Base-by-base conservation (phyloP, 2,329 filamentous ascomycete genomes). In the Endocalyx cinctus region DNA sequence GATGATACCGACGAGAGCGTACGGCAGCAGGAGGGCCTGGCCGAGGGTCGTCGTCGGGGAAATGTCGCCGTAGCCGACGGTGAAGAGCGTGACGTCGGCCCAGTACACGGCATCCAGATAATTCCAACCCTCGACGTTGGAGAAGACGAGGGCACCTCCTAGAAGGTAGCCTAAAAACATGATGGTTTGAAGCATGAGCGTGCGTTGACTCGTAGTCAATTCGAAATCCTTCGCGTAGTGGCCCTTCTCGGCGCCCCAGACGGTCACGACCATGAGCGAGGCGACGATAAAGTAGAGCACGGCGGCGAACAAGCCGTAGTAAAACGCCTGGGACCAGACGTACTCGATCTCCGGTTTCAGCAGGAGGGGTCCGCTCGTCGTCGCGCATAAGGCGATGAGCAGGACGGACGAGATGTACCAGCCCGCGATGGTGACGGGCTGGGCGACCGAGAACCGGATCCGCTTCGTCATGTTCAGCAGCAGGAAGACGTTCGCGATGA, bases 111-210 rank as follows among this genome's bases (percentile, higher is more conserved):
- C 77, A 48, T 96, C 86, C 2, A 86, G 75, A 51, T 83, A 95
- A 14, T 69, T 64, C 80, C 88, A 92, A 4, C 62, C 71, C 41
- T 94, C 82, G 4, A 92, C 71, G 2, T 66, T 66, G 5, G 78
- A 77, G 52, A 92, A 95, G 0, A 94, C 63, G 1, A 81, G 74
- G 1, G 82, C 87, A 1, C 89, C 89, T 3, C 87, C 60, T 1
- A 85, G 78, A 0, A 96, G 66, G 67, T 92, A 95, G 29, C 86
- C 62, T 32, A 94, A 80, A 52, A 94, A 86, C 35, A 84, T 66
- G 59, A 94, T 94, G 2, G 87, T 94, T 59, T 96, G 89, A 17
- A 95, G 63, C 69, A 96, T 95, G 15, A 96, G 66, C 0, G 87
- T 95, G 8, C 89, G 76, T 58, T 96, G 89, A 40, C 82, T 83